Evolutionary conservation across 148 eudicot species (phyloP), one percentile per base, ranked within the genome.

Genomic region (Diospyros lotus): DNA sequence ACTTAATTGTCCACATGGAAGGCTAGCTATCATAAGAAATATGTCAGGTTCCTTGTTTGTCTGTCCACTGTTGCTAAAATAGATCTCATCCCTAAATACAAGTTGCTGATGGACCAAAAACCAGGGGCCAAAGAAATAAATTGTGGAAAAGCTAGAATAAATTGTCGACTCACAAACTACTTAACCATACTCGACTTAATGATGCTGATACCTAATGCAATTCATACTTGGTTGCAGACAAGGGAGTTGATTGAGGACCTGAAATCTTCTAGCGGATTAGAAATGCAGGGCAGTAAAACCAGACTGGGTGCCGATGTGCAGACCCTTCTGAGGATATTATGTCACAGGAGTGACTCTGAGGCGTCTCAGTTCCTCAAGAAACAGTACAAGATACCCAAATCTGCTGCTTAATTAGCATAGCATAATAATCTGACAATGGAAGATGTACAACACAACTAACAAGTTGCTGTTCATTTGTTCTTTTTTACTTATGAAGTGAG

Each of bases 351-450:
- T 13, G 98, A 93, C 67, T 93, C 90, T 0, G 99, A 96, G 82
- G 93, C 98, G 66, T 96, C 99, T 75, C 99, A 93, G 73, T 93
- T 87, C 85, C 88, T 96, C 72, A 96, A 96, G 87, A 96, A 96
- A 75, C 99, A 96, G 69, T 96, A 79, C 84, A 96, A 91, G 84
- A 96, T 96, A 75, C 99, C 99, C 66, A 93, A 91, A 61, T 91
- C 99, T 45, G 79, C 87, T 77, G 75, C 87, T 63, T 89, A 78
- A 73, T 41, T 28, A 28, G 28, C 28, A 28, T 28, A 28, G 28
- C 28, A 28, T 28, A 28, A 28, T 28, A 28, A 28, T 28, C 28
- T 28, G 28, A 28, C 28, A 28, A 28, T 28, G 28, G 28, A 28
- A 28, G 28, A 28, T 28, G 28, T 28, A 28, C 28, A 28, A 28